phyloP scores from a whole-genome alignment of 352 stramenopile genomes.

The Phytophthora capsici region DNA sequence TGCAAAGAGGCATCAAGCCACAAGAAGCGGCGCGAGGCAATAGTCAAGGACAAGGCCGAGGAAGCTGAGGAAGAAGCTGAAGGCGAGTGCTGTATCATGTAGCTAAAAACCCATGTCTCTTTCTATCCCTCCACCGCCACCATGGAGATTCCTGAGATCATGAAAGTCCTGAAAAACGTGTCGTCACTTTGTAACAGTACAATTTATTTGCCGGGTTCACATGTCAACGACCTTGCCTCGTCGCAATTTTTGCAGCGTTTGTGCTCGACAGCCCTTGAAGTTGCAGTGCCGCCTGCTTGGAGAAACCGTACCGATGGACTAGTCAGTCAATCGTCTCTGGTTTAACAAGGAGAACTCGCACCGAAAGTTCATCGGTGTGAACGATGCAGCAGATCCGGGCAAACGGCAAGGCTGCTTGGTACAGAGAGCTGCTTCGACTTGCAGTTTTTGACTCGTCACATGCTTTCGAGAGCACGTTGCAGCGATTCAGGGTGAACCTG shows the following conservation, averaged over 20 bases:
- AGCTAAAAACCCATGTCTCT: constrained; percentile 28
- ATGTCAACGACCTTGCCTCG: constrained; percentile 14
- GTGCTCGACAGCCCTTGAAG: constrained; percentile 13
- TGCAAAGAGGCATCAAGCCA: constrained; percentile 71
- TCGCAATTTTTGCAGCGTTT: constrained; percentile 24
- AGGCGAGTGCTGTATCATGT: constrained; percentile 87
- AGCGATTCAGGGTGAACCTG: constrained; percentile 15
- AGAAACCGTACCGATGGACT: constrained; percentile 14
- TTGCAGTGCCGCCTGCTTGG: constrained; percentile 13
- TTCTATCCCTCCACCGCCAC: constrained; percentile 20
- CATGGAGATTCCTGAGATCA: constrained; percentile 25
- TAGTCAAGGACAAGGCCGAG: constrained; percentile 49
- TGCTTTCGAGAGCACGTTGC: neutral
- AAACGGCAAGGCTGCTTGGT: neutral
- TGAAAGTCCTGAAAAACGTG: constrained; percentile 26
- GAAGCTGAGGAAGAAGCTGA: constrained; percentile 71
- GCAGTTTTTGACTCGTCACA: constrained; percentile 1
- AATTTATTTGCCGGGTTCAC: constrained; percentile 16
- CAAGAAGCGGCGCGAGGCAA: constrained; percentile 59
- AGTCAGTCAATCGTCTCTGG: too few species aligned
- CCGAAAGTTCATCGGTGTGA: neutral
- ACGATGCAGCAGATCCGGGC: constrained; percentile 29
- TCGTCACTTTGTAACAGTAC: constrained; percentile 34
- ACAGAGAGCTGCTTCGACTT: neutral
- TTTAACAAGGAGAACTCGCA: too few species aligned